A percentile compares a stretch with the other conserved stretches of the same genome.
phyloP scores from a whole-genome alignment of 176 grass and related monocot genomes.

The Raddia distichophylla region DNA sequence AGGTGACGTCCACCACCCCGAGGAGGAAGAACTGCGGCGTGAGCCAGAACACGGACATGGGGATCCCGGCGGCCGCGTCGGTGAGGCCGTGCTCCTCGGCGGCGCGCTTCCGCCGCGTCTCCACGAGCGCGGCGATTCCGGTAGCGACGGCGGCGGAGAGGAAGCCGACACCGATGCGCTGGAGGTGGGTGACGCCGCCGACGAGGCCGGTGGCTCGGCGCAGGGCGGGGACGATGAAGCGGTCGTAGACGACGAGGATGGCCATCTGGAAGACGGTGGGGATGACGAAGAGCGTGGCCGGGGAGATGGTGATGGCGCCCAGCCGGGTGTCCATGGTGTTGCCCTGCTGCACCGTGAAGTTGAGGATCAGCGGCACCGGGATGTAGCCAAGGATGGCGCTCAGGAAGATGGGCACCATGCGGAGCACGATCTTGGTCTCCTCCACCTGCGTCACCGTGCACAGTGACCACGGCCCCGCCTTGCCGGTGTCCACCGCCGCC shows the following conservation, averaged over 20 bases:
- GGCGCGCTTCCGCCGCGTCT: slow-evolving; percentile 49
- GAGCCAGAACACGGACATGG: slow-evolving; percentile 81
- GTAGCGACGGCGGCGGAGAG: slow-evolving; percentile 50
- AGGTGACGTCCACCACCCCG: slow-evolving; percentile 80
- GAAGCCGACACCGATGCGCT: slow-evolving; percentile 75
- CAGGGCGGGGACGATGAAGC: slow-evolving; percentile 56
- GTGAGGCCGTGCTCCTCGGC: slow-evolving; percentile 38
- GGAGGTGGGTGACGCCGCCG: slow-evolving; percentile 73
- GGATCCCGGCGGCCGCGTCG: slow-evolving; percentile 37
- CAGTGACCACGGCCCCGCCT: slow-evolving; percentile 51
- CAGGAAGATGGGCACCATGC: slow-evolving; percentile 81
- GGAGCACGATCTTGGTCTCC: slow-evolving; percentile 78
- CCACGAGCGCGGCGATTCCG: slow-evolving; percentile 60
- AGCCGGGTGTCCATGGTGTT: slow-evolving; percentile 80
- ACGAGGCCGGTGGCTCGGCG: slow-evolving; percentile 59
- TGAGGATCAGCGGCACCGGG: slow-evolving; percentile 61
- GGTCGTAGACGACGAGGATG: slow-evolving; percentile 73
- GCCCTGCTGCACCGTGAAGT: slow-evolving; percentile 82
- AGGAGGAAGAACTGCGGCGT: slow-evolving; percentile 75
- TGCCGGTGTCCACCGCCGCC: slow-evolving; percentile 46
- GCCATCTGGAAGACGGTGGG: slow-evolving; percentile 75
- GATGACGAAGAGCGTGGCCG: slow-evolving; percentile 72
- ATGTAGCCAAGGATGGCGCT: slow-evolving; percentile 62
- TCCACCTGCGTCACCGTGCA: slow-evolving; percentile 77
- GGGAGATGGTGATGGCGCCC: slow-evolving; percentile 58